A percentile compares a stretch with the other conserved stretches of the same genome.
Evolutionary conservation across 192 early-diverging fungal species (phyloP).

Genomic region (Entomortierella parvispora): DNA sequence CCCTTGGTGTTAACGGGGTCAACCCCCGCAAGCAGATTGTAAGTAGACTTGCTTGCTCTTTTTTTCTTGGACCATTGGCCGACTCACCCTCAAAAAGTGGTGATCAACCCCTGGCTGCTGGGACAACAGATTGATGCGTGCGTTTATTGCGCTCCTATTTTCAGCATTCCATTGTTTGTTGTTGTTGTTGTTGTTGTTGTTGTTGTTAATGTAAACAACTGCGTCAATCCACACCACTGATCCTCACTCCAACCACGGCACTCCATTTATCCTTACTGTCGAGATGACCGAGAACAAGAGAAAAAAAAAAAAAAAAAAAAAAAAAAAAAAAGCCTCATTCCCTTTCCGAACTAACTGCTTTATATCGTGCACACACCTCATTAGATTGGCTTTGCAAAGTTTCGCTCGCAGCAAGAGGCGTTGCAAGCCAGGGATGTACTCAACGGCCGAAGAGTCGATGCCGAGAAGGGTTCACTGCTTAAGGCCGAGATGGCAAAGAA

Average conservation of each 20-base stretch:
- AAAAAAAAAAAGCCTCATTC: neutral
- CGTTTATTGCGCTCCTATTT: too few species aligned
- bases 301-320: too few species aligned
- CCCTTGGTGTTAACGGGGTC: conserved; percentile 57
- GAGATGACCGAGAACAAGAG: neutral
- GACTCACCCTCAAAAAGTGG: neutral
- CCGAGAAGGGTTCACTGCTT: conserved; percentile 83
- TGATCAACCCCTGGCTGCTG: too few species aligned
- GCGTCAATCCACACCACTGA: too few species aligned
- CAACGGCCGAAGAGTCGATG: conserved; percentile 90
- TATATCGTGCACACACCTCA: neutral
- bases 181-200: too few species aligned
- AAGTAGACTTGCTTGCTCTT: conserved; percentile 52
- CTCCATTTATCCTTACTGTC: neutral
- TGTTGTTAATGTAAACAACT: too few species aligned
- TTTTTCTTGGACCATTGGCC: conserved; percentile 1
- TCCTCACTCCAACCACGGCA: too few species aligned
- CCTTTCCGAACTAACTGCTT: neutral
- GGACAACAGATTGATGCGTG: too few species aligned
- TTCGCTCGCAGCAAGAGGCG: conserved; percentile 90
- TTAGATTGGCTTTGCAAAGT: conserved; percentile 99
- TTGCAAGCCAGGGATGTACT: conserved; percentile 93
- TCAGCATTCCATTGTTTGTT: too few species aligned
- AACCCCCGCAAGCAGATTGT: conserved; percentile 89
- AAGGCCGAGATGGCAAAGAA: conserved; percentile 99